Evolutionary conservation across 352 stramenopile species (phyloP).

Genomic region (Pythium sp.): DNA sequence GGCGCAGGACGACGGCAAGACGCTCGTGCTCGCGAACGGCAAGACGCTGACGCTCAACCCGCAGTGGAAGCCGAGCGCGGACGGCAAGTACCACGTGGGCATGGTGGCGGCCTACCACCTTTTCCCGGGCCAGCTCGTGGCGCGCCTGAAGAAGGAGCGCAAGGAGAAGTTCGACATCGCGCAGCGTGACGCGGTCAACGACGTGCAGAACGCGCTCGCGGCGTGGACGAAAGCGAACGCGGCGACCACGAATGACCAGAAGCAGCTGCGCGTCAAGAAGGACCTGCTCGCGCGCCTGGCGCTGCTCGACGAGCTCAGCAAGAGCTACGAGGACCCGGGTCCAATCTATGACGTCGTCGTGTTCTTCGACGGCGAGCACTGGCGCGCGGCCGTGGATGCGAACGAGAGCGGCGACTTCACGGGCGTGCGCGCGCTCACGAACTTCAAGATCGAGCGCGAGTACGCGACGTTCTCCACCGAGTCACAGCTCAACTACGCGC

Average conservation of each 20-base stretch:
- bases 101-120: constrained; percentile 85
- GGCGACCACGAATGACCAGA: constrained; percentile 57
- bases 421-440: constrained; percentile 54
- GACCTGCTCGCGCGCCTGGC: constrained; percentile 79
- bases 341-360: constrained; percentile 93
- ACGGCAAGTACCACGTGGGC: constrained; percentile 82
- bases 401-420: constrained; percentile 84
- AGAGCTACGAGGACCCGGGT: constrained; percentile 87
- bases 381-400: constrained; percentile 86
- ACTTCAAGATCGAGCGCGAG: constrained; percentile 74
- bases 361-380: constrained; percentile 80
- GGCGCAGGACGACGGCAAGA: constrained; percentile 48
- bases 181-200: constrained; percentile 64
- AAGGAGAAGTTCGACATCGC: constrained; percentile 75
- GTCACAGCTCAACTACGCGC: constrained; percentile 92
- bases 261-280: constrained; percentile 54
- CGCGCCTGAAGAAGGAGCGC: constrained; percentile 81
- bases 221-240: constrained; percentile 61
- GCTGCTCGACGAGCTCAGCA: constrained; percentile 67
- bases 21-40: constrained; percentile 35
- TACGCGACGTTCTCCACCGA: constrained; percentile 89
- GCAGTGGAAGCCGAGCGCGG: constrained; percentile 48
- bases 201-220: constrained; percentile 56
- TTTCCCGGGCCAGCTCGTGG: constrained; percentile 74
- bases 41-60: constrained; percentile 76